Evolutionary conservation across 345 rosid species (phyloP), one percentile per base, ranked within the genome.

Genomic region (Eucalyptus marginata): DNA sequence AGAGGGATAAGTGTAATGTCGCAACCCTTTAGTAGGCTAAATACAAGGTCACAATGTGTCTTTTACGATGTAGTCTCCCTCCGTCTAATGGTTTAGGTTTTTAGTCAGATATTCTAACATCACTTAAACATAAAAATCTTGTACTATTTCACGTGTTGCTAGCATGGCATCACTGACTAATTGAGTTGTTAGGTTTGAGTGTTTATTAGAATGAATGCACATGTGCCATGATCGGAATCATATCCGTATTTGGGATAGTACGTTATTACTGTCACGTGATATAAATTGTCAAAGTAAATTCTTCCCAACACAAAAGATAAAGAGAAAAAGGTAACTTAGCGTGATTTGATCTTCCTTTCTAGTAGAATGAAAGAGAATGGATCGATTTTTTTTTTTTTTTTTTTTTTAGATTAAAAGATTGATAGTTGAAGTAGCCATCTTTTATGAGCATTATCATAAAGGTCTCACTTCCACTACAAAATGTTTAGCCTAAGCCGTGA

Each of bases 211-310:
- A 71, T 10, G 22, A 71, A 71, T 10, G 46, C 27, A 5, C 83
- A 36, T 0, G 14, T 10, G 46, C 14, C 27, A 1, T 71, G 46
- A 36, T 5, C 1, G 1, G 3, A 24, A 71, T 71, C 22, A 5
- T 3, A 9, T 71, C 13, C 20, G 4, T 3, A 71, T 3, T 17
- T 33, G 81, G 3, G 14, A 71, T 36, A 18, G 7, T 43, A 71
- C 46, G 1, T 36, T 18, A 33, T 68, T 17, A 68, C 22, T 20
- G 1, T 71, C 81, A 36, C 13, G 0, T 18, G 44, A 43, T 71
- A 18, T 36, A 18, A 18, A 36, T 20, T 71, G 81, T 36, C 46
- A 36, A 36, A 64, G 8, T 64, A 2, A 7, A 64, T 13, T 4
- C 36, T 64, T 14, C 36, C 71, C 33, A 64, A 64, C 71, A 62